A percentile compares a stretch with the other conserved stretches of the same genome.
These are phyloP conservation scores for Alloteropsis semialata DNA, from an alignment of 176 grass and related monocot species.

Conservation along the genomic window DNA sequence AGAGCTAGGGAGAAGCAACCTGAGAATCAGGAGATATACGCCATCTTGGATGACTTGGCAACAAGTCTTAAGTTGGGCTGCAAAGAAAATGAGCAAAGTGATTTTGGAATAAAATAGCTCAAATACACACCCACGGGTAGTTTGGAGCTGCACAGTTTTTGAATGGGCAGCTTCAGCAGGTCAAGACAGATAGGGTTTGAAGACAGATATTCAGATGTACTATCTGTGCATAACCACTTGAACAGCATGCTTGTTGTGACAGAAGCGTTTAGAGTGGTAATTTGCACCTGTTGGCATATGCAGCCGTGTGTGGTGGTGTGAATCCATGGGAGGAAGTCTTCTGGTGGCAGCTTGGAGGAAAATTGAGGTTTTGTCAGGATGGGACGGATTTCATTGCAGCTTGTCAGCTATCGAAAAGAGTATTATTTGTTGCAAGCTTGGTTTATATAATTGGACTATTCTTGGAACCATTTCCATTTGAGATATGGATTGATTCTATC, in stretches of 20 bases:
- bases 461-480: no score
- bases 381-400: neutral
- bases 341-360: neutral
- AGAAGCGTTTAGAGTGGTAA: neutral
- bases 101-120: neutral
- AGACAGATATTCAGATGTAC: neutral
- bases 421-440: no score
- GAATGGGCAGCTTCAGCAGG: neutral
- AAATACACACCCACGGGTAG: neutral
- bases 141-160: neutral
- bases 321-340: neutral
- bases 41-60: constrained; percentile 50
- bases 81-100: neutral
- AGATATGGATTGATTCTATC: no score
- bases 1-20: constrained; percentile 41
- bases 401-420: neutral
- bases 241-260: neutral
- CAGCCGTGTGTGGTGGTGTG: neutral
- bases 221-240: neutral
- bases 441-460: no score
- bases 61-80: constrained; percentile 9
- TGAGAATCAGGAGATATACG: constrained; percentile 49
- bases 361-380: neutral
- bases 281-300: neutral
- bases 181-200: neutral